Base-by-base conservation (phyloP, 805 yeast genomes). In the Candida verbasci region DNA sequence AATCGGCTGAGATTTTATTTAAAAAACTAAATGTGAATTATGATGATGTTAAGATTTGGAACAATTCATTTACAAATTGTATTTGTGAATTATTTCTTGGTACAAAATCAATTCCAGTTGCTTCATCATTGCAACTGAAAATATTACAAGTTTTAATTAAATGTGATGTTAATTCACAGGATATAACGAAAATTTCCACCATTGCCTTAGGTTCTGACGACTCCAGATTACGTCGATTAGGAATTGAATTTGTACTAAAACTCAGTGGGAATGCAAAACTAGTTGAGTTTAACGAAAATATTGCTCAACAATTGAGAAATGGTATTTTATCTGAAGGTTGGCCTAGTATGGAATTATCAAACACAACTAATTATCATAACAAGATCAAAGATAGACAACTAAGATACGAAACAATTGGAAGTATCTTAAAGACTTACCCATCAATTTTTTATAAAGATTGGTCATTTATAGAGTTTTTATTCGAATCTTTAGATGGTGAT, bases 371-470 rank as follows among this genome's bases (percentile, higher is more conserved):
- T 36, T 63, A 58, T 29, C 47, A 66, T 2, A 41, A 51, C 1
- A 48, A 55, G 10, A 29, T 74, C 2, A 46, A 58, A 4, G 80
- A 76, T 45, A 69, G 93, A 46, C 71, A 73, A 48, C 58, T 70
- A 25, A 86, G 84, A 46, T 89, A 86, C 50, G 95, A 86, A 53
- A 80, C 94, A 0, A 56, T 89, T 17, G 93, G 95, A 2, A 70
- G 77, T 15, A 65, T 89, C 6, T 52, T 83, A 34, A 66, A 71
- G 38, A 66, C 71, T 23, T 64, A 72, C 26, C 65, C 74, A 1
- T 46, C 52, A 1, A 52, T 65, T 14, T 55, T 79, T 22, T 40
- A 60, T 2, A 47, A 60, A 10, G 79, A 78, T 47, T 56, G 80
- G 24, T 53, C 70, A 0, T 76, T 72, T 42, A 53, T 86, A 26